A percentile compares a stretch with the other conserved stretches of the same genome.
Evolutionary conservation across 352 stramenopile genomes (phyloP).

Genomic region (Aphanomyces invadans): DNA sequence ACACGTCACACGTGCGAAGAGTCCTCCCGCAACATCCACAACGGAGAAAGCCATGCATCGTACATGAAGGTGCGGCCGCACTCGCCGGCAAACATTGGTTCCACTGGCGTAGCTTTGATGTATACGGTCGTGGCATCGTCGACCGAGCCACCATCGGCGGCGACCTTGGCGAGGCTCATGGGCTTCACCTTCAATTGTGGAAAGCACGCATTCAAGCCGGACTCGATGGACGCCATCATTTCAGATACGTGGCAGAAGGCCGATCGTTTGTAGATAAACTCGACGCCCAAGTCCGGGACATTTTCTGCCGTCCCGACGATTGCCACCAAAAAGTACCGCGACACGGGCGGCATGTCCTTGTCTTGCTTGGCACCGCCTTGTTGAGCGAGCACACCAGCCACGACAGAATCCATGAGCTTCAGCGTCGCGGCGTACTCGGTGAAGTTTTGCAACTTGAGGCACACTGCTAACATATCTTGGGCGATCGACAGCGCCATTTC

Average conservation of each 20-base stretch:
- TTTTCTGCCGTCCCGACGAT: background rate
- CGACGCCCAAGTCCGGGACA: conserved; percentile 4
- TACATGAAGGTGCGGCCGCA: background rate
- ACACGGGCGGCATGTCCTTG: background rate
- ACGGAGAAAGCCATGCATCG: no score
- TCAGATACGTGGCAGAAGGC: conserved; percentile 11
- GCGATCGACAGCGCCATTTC: conserved; percentile 46
- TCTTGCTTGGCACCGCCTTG: conserved; percentile 4
- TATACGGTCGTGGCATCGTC: background rate
- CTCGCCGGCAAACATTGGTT: background rate
- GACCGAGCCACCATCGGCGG: no score
- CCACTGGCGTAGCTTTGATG: conserved; percentile 7
- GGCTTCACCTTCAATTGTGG: background rate
- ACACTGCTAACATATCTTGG: conserved; percentile 37
- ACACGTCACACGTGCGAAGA: no score
- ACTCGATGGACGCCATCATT: conserved; percentile 2
- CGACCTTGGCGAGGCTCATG: background rate
- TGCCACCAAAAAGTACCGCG: conserved; percentile 11
- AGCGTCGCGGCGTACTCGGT: conserved; percentile 49
- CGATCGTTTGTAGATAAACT: conserved; percentile 71
- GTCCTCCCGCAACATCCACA: no score
- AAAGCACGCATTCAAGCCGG: background rate
- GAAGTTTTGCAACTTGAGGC: conserved; percentile 32
- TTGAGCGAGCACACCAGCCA: conserved; percentile 30
- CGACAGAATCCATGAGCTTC: conserved; percentile 32